Evolutionary conservation across 768 basidiomycete species (phyloP), one percentile per base, ranked within the genome.

Genomic region (Brasilioporus rufonigricans): DNA sequence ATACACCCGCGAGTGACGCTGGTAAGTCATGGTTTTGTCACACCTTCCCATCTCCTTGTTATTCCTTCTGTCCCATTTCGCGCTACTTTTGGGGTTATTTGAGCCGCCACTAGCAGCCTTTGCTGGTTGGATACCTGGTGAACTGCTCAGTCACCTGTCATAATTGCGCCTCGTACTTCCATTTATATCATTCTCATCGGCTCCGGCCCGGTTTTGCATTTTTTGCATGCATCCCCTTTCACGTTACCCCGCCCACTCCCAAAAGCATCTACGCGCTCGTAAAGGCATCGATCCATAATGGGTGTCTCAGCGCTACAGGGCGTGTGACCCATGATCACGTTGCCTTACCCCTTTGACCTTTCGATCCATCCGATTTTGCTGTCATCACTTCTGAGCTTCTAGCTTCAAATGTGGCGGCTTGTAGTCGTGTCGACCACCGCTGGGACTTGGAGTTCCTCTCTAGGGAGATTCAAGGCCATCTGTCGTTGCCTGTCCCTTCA

Each of bases 1-100:
- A 60, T 12, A 69, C 67, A 10, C 67, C 67, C 27, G 55, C 53
- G 26, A 69, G 69, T 16, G 68, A 69, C 35, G 23, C 45, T 2
- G 65, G 68, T 71, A 55, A 69, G 68, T 63, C 29, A 21, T 18
- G 1, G 3, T 41, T 47, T 55, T 29, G 43, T 45, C 43, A 13
- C 18, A 0, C 5, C 36, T 23, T 35, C 33, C 13, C 2, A 43
- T 2, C 19, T 10, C 5, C 16, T 12, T n/a, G 9, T 40, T 44
- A 24, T 18, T 16, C 32, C 31, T 53, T 46, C 16, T 5, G 14
- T 40, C n/a, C 5, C 26, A 24, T 55, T 16, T 44, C 12, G n/a
- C n/a, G n/a, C n/a, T n/a, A n/a, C n/a, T n/a, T n/a, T n/a, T n/a
- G n/a, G n/a, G n/a, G n/a, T n/a, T n/a, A n/a, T n/a, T n/a, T n/a